Evolutionary conservation across 345 rosid species (phyloP).

Genomic region (Kernera saxatilis): DNA sequence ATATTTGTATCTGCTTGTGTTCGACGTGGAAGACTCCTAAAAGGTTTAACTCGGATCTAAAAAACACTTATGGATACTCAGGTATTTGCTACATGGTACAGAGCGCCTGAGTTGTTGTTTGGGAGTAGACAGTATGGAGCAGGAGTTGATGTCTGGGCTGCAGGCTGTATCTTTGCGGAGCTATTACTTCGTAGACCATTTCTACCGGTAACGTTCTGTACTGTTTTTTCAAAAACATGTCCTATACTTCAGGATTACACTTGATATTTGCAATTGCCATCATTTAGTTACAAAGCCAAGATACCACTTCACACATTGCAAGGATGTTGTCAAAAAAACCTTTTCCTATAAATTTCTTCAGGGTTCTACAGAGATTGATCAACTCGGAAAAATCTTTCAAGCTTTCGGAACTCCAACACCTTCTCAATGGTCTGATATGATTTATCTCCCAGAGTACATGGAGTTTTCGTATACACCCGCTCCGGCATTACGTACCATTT

Average conservation of each 20-base stretch:
- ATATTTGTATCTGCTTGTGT: neutral
- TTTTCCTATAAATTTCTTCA: neutral
- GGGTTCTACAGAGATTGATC: constrained; percentile 58
- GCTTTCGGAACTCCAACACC: constrained; percentile 55
- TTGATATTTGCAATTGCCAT: neutral
- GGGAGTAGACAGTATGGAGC: constrained; percentile 54
- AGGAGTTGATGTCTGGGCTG: constrained; percentile 67
- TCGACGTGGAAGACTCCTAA: neutral
- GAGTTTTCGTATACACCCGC: constrained; percentile 40
- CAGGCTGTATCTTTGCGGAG: constrained; percentile 60
- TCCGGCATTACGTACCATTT: constrained; percentile 42
- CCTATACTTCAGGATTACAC: neutral
- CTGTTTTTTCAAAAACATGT: neutral
- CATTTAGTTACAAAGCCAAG: neutral
- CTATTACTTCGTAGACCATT: constrained; percentile 51
- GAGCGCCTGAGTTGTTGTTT: constrained; percentile 56
- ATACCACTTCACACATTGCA: neutral
- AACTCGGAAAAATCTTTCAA: constrained; percentile 52
- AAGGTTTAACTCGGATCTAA: neutral
- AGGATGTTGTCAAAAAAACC: neutral
- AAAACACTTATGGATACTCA: constrained; percentile 1
- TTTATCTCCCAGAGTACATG: constrained; percentile 52
- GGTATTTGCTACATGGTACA: constrained; percentile 66
- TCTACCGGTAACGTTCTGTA: constrained; percentile 34
- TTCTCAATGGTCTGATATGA: constrained; percentile 54